phyloP scores from a whole-genome alignment of 2,329 filamentous ascomycete species.

The Botrytis aclada region DNA sequence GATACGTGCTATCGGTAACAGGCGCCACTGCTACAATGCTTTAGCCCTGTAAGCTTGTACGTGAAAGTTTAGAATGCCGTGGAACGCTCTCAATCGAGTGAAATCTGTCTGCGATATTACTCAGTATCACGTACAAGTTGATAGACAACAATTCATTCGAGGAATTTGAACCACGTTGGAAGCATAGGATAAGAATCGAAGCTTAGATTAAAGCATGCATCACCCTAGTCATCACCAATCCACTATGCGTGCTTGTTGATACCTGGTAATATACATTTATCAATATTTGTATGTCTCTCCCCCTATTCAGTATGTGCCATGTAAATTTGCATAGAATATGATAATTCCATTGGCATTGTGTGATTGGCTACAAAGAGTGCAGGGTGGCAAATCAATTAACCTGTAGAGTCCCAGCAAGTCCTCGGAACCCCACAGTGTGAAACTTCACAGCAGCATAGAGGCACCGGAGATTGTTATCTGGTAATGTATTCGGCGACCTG shows the following conservation, averaged over 20 bases:
- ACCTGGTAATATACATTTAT: neutral
- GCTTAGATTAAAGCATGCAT: neutral
- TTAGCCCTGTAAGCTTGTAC: neutral
- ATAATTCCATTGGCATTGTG: neutral
- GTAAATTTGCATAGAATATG: neutral
- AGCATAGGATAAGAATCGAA: neutral
- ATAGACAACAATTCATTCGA: neutral
- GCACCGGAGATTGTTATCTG: neutral
- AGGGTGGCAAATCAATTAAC: conserved; percentile 12
- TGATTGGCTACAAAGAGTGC: neutral
- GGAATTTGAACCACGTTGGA: neutral
- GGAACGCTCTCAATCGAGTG: neutral
- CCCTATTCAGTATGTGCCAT: neutral
- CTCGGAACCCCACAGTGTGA: conserved; percentile 3
- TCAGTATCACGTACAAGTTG: neutral
- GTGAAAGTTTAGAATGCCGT: neutral
- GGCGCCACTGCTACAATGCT: neutral
- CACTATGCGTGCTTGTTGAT: neutral
- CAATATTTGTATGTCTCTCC: neutral
- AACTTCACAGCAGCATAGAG: conserved; percentile 11
- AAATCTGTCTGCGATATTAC: neutral
- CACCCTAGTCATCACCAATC: neutral
- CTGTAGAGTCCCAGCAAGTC: neutral
- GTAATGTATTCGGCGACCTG: conserved; percentile 15
- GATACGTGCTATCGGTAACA: neutral